Evolutionary conservation across 805 yeast genomes (phyloP), one percentile per base, ranked within the genome.

Genomic region (Suhomyces sp.): DNA sequence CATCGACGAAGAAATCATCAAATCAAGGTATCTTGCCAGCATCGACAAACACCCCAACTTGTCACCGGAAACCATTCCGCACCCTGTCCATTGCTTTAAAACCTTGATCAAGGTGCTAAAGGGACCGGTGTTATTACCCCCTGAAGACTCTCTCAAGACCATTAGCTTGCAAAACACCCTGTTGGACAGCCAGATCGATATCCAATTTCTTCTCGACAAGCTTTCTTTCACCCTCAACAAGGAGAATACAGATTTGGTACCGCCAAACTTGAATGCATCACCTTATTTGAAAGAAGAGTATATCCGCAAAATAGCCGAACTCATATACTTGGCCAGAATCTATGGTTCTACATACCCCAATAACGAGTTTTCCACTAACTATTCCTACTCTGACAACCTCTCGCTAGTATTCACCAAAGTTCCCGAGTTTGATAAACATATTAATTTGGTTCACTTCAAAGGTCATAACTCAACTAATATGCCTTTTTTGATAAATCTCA

Each of bases 51-150:
- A 71, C 67, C 56, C 65, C 4, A 40, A 53, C 44, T 68, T 66
- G 21, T 63, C 71, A 0, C 55, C 65, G 0, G 70, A 65, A 9
- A 55, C 65, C 1, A 58, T 67, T 1, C 92, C 96, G 0, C 68
- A 81, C 3, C 79, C 84, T 2, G 64, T 79, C 0, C 80, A 78
- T 43, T 86, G 96, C 58, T 71, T 87, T 20, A 71, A 73, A 46
- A 85, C 89, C 0, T 60, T 89, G 15, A 76, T 79, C 57, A 83
- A 81, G 54, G 85, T 87, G 7, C 68, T 89, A 45, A 81, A 76
- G 55, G 92, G 90, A 1, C 93, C 96, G 0, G 65, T 89, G 20
- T 63, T 72, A 7, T 64, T 77, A 21, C 66, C 62, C 2, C 69
- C 77, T 2, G 69, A 65, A 2, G 79, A 76, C 4, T 80, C 78